Conservation (phyloP, 768 basidiomycete species). For the Arthromyces matolae region DNA sequence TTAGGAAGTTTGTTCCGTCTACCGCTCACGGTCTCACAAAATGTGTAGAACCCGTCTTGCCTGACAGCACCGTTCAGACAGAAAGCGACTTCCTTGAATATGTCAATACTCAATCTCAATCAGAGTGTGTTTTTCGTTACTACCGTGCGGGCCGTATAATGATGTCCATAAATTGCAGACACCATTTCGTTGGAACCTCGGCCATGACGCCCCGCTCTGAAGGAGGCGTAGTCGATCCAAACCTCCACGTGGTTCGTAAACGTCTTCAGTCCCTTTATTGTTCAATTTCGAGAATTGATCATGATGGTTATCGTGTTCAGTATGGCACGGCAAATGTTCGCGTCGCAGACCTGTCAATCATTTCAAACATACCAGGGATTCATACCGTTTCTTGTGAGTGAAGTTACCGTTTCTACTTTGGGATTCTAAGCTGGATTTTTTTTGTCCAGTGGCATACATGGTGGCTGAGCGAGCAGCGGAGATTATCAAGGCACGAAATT, state of each 20-base stretch:
- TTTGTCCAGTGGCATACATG: conserved; percentile 9
- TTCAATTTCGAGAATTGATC: too few species aligned
- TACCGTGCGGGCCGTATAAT: too few species aligned
- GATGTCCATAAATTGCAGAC: background rate
- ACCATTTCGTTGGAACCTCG: conserved; percentile 16
- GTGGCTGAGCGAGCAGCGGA: conserved; percentile 13
- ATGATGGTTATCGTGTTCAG: background rate
- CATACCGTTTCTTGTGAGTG: conserved; percentile 14
- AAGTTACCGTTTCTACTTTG: background rate
- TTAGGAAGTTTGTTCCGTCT: background rate
- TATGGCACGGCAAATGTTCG: conserved; percentile 15
- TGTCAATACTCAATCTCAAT: conserved; percentile 9
- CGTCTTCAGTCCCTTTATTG: background rate
- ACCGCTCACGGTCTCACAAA: background rate
- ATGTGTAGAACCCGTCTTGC: conserved; percentile 4
- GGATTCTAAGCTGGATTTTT: background rate
- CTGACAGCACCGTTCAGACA: conserved; percentile 7
- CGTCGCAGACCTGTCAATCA: conserved; percentile 12
- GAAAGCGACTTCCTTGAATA: conserved; percentile 12
- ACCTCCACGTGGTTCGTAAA: conserved; percentile 5
- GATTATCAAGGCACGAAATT: conserved; percentile 2
- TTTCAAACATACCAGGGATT: conserved; percentile 12
- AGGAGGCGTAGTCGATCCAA: conserved; percentile 14
- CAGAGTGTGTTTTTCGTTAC: conserved; percentile 7
- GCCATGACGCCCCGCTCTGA: conserved; percentile 14